Evolutionary conservation across 176 grass and related monocot genomes (phyloP), one percentile per base, ranked within the genome.

Genomic region (Aegilops speltoides): DNA sequence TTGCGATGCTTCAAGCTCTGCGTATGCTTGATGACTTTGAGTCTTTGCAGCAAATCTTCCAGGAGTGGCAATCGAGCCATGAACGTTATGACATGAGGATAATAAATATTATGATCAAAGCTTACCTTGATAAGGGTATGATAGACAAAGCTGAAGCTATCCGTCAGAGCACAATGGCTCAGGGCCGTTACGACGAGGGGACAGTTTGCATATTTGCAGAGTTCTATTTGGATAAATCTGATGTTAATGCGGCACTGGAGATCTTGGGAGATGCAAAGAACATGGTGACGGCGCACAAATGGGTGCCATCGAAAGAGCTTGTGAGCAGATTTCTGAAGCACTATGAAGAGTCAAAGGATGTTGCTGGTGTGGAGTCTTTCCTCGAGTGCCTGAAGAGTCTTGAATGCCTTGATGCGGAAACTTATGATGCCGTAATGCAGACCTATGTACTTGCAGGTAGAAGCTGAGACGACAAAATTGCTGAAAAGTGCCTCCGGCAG

Each of bases 1-100:
- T 54, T 54, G 50, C 19, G 50, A 54, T 54, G 50, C 50, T 54
- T 82, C 62, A 24, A 65, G 82, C 87, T 80, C 84, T 92, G 32
- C 71, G 77, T 24, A 92, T 46, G 57, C 31, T 92, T 10, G 85
- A 88, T 45, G 87, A 92, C 74, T 59, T 88, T 54, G 59, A 86
- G 8, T 64, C 73, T 22, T 43, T 88, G 63, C 81, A 80, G 56
- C 38, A 43, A 48, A 83, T 87, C 33, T 95, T 89, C 16, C 50
- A 54, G 6, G 50, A 54, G 16, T 54, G 50, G 50, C 50, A 54
- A 19, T 17, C 16, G 5, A 54, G 6, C 1, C 16, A 54, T 19
- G 16, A 54, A 19, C 25, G 16, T 83, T 72, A 88, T 88, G 77
- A 92, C 66, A 16, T 88, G 36, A 88, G 68, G 52, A 81, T 92